Percentiles rank a stretch among this genome's conserved stretches.
phyloP scores from a whole-genome alignment of 2,329 filamentous ascomycete genomes.

The Elsinoe perseae region DNA sequence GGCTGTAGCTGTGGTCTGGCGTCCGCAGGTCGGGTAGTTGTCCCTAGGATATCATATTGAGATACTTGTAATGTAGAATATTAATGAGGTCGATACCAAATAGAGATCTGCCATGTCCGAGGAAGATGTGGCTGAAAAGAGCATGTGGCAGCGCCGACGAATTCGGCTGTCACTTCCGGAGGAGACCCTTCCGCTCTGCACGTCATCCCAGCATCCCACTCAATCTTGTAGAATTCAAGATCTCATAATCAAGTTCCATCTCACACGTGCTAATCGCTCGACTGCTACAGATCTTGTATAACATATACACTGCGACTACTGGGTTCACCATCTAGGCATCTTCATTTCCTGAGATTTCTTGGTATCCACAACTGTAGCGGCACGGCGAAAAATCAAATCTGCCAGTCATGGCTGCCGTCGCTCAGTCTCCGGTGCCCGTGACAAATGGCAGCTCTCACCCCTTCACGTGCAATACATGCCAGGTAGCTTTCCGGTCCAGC shows the following conservation, averaged over 20 bases:
- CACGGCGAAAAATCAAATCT: neutral
- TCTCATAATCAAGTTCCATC: constrained; percentile 1
- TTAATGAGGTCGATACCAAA: neutral
- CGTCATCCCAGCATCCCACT: constrained; percentile 1
- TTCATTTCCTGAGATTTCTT: no score
- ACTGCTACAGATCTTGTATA: no score
- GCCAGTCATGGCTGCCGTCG: constrained; percentile 10
- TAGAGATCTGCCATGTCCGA: neutral
- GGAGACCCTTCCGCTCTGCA: neutral
- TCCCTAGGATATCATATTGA: neutral
- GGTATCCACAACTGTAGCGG: no score
- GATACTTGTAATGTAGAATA: neutral
- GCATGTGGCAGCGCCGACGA: neutral
- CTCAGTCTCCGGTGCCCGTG: constrained; percentile 6
- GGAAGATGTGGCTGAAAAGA: neutral
- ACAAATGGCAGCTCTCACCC: constrained; percentile 54
- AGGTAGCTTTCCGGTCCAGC: constrained; percentile 90
- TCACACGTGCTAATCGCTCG: neutral
- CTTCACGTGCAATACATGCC: constrained; percentile 97
- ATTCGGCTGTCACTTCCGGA: neutral
- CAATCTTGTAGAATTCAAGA: constrained; percentile 13
- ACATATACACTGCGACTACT: no score
- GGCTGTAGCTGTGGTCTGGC: no score
- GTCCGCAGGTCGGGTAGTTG: neutral
- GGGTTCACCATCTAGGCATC: no score